Percentiles rank a stretch among this genome's conserved stretches.
These are phyloP conservation scores for Lizonia empirigonia DNA, from an alignment of 2,329 filamentous ascomycete species.

Conservation along the genomic window DNA sequence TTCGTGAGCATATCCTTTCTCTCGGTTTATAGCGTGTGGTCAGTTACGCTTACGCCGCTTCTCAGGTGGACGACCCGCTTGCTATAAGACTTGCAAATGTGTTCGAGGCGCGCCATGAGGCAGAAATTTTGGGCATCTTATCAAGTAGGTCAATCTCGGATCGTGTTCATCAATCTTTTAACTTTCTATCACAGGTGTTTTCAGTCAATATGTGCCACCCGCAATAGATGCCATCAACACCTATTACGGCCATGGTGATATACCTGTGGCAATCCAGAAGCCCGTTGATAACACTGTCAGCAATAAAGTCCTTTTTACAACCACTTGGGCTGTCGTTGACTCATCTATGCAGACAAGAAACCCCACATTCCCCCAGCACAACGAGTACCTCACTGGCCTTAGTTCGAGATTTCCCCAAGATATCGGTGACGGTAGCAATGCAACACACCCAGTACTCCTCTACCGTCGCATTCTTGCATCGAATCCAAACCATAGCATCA, in stretches of 20 bases:
- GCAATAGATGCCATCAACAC: conserved; percentile 7
- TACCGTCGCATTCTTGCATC: neutral
- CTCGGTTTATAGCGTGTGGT: neutral
- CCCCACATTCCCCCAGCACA: conserved; percentile 2
- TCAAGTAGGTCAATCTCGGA: neutral
- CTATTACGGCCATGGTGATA: neutral
- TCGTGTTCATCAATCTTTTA: neutral
- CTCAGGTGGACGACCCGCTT: conserved; percentile 3
- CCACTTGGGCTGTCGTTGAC: neutral
- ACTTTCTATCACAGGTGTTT: neutral
- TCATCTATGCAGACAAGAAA: neutral
- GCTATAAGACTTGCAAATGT: conserved; percentile 5
- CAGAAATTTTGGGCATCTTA: neutral
- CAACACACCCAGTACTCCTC: neutral
- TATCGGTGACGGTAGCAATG: conserved; percentile 3
- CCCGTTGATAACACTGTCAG: conserved; percentile 7
- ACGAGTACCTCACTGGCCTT: conserved; percentile 4
- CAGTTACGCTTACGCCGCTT: neutral
- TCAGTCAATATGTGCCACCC: conserved; percentile 4
- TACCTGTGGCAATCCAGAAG: conserved; percentile 9
- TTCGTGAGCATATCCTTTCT: neutral
- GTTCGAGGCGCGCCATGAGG: neutral
- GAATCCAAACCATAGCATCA: neutral
- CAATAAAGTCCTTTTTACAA: too few relatives aligned
- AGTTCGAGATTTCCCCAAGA: neutral